Conservation (phyloP, 805 yeast species). For the Cyberlindnera xylosilytica region DNA sequence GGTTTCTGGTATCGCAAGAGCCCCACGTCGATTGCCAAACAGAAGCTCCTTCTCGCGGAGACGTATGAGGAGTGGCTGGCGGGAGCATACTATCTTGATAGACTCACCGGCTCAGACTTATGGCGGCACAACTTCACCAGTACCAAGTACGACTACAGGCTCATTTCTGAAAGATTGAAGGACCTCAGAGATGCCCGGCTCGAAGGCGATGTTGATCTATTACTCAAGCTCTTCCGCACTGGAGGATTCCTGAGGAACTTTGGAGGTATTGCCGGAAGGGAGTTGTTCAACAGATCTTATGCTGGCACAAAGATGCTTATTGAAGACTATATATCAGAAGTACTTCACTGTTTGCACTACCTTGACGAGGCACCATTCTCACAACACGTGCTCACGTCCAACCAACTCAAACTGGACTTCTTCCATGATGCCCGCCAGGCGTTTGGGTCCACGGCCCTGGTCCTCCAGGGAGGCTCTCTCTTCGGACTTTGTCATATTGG, state of each 20-base stretch:
- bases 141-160: conserved; percentile 75
- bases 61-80: conserved; percentile 71
- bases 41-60: conserved; percentile 47
- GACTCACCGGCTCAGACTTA: conserved; percentile 48
- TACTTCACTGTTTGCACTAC: conserved; percentile 61
- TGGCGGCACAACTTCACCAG: conserved; percentile 87
- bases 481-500: conserved; percentile 95
- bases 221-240: conserved; percentile 66
- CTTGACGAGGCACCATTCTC: conserved; percentile 37
- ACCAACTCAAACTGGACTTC: conserved; percentile 64
- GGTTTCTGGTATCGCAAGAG: conserved; percentile 33
- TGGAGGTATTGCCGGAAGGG: conserved; percentile 83
- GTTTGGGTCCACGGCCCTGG: conserved; percentile 85
- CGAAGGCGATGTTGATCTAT: conserved; percentile 47
- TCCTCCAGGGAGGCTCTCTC: conserved; percentile 91
- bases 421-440: conserved; percentile 86
- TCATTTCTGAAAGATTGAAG: conserved; percentile 72
- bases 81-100: conserved; percentile 47
- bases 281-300: conserved; percentile 75
- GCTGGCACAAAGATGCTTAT: conserved; percentile 87
- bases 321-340: conserved; percentile 82
- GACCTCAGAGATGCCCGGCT: conserved; percentile 59
- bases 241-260: conserved; percentile 85
- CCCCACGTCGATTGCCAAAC: conserved; percentile 45
- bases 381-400: conserved; percentile 32